A percentile compares a stretch with the other conserved stretches of the same genome.
These are phyloP conservation scores for Alternaria panax DNA, from an alignment of 2,329 filamentous ascomycete species.

Conservation along the genomic window DNA sequence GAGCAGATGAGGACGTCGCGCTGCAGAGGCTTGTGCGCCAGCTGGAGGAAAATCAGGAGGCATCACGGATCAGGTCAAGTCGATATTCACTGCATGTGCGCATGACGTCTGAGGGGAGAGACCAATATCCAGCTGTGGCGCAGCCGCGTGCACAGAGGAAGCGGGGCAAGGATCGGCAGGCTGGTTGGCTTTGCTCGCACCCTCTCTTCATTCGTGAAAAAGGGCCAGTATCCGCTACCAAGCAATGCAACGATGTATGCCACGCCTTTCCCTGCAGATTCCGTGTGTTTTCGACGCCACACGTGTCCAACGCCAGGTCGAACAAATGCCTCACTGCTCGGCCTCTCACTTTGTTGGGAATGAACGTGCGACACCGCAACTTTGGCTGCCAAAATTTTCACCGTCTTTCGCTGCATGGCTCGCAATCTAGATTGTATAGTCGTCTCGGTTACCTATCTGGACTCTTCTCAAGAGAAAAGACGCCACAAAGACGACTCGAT, in stretches of 20 bases:
- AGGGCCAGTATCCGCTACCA: conserved; percentile 11
- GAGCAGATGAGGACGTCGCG: background rate
- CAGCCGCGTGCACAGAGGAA: conserved; percentile 31
- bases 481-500: background rate
- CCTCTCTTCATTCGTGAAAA: conserved; percentile 24
- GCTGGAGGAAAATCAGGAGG: conserved; percentile 4
- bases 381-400: conserved; percentile 5
- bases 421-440: background rate
- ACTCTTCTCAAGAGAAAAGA: background rate
- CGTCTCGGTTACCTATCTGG: background rate
- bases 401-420: background rate
- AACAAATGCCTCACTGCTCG: conserved; percentile 1
- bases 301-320: background rate
- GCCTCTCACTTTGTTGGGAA: background rate
- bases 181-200: conserved; percentile 18
- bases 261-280: conserved; percentile 7
- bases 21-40: background rate
- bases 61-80: conserved; percentile 10
- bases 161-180: conserved; percentile 33
- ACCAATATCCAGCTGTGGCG: conserved; percentile 34
- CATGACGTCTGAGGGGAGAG: conserved; percentile 39
- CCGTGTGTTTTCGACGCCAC: conserved; percentile 1
- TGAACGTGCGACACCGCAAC: background rate
- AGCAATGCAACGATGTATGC: conserved; percentile 19
- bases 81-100: conserved; percentile 29